phyloP scores from a whole-genome alignment of 179 eudicot species.

The Vitellaria paradoxa region DNA sequence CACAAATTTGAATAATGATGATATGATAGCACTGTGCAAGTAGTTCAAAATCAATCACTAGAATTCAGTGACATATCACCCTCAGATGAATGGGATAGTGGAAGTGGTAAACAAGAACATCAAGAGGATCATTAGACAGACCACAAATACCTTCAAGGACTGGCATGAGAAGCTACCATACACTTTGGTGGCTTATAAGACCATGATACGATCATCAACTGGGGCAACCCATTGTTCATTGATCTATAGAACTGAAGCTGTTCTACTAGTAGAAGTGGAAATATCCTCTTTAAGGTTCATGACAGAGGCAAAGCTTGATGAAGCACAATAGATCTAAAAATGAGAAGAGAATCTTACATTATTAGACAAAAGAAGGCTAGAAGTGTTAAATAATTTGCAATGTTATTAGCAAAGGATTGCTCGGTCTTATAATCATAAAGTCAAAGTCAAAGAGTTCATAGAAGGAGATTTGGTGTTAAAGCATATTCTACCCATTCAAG shows the following conservation, averaged over 20 bases:
- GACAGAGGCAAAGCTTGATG: neutral
- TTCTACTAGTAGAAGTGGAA: neutral
- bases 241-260: conserved; percentile 7
- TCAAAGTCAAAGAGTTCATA: too few relatives aligned
- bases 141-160: neutral
- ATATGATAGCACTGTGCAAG: neutral
- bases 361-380: neutral
- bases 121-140: neutral
- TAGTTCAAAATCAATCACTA: neutral
- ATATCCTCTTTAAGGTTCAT: neutral
- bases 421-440: too few relatives aligned
- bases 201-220: neutral
- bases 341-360: neutral
- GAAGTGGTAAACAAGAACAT: conserved; percentile 3
- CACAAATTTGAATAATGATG: neutral
- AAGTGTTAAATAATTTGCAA: too few relatives aligned
- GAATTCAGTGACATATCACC: neutral
- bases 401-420: too few relatives aligned
- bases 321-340: neutral
- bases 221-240: conserved; percentile 1
- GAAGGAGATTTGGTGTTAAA: too few relatives aligned
- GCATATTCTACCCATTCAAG: too few relatives aligned
- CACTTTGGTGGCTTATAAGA: conserved; percentile 12
- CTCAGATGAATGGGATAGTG: neutral
- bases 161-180: neutral